Evolutionary conservation across 345 rosid genomes (phyloP).

Genomic region (Microcos paniculata): DNA sequence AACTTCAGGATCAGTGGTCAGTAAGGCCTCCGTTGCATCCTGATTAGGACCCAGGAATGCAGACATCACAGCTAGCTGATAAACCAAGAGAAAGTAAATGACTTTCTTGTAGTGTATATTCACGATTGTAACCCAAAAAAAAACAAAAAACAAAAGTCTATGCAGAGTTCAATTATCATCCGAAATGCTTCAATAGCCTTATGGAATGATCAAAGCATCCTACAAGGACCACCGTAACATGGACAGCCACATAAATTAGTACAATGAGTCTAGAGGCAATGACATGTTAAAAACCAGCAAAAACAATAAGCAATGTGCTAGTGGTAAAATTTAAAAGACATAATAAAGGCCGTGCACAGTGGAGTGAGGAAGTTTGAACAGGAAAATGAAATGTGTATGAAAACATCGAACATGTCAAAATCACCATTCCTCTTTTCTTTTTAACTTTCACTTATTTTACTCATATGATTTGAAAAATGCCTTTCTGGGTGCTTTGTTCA

Average conservation of each 20-base stretch:
- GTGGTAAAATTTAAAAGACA: not conserved
- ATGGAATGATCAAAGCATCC: not conserved
- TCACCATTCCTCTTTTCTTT: not conserved
- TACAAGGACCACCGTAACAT: not conserved
- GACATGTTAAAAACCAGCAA: not conserved
- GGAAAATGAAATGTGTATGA: not conserved
- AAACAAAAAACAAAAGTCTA: not conserved
- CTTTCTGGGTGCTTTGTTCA: not conserved
- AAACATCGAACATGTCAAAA: not conserved
- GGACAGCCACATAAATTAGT: not conserved
- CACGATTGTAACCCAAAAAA: not conserved
- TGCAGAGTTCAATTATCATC: not conserved
- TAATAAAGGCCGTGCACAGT: not conserved
- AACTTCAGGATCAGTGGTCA: conserved; percentile 69
- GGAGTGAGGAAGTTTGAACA: not conserved
- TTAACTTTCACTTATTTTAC: not conserved
- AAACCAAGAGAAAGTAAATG: conserved; percentile 16
- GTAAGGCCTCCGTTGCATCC: conserved; percentile 63
- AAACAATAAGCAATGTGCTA: not conserved
- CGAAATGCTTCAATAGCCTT: not conserved
- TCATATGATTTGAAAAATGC: not conserved
- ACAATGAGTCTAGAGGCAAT: not conserved
- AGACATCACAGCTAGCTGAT: conserved; percentile 88
- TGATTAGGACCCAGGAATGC: conserved; percentile 97
- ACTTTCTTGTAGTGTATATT: not conserved